Conservation (phyloP, 2,329 filamentous ascomycete genomes). For the Pseudogymnoascus sp. region DNA sequence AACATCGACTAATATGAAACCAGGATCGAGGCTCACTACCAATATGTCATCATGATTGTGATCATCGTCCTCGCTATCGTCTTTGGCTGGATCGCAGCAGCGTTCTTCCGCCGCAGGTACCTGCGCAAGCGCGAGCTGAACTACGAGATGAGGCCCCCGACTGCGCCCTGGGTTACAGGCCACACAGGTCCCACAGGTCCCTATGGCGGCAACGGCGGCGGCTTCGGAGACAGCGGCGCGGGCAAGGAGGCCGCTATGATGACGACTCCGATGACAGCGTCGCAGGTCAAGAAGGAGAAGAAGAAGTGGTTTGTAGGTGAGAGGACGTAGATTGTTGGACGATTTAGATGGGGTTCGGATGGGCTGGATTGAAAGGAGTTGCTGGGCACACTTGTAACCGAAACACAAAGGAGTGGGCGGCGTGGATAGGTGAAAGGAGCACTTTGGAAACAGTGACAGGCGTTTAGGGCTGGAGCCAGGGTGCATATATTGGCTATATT, state of each 20-base stretch:
- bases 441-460: not conserved
- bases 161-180: slow-evolving; percentile 25
- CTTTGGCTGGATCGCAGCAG: slow-evolving; percentile 58
- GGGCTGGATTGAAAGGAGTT: not conserved
- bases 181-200: not conserved
- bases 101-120: slow-evolving; percentile 67
- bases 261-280: not conserved
- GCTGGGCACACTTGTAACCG: slow-evolving; percentile 1
- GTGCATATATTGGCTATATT: not conserved
- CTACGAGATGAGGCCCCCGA: slow-evolving; percentile 30
- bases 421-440: not conserved
- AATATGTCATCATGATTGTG: slow-evolving; percentile 78
- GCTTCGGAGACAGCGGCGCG: not conserved
- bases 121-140: slow-evolving; percentile 58
- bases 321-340: not conserved
- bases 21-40: slow-evolving; percentile 64
- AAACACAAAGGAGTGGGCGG: not conserved
- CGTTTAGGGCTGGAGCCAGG: not conserved
- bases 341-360: not conserved
- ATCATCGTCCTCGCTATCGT: slow-evolving; percentile 64
- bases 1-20: not conserved
- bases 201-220: not conserved
- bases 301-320: slow-evolving; percentile 5
- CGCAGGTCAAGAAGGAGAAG: slow-evolving; percentile 5
- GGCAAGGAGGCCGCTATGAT: not conserved